Base-by-base conservation (phyloP, 768 basidiomycete species). In the Cystoderma amianthinum region DNA sequence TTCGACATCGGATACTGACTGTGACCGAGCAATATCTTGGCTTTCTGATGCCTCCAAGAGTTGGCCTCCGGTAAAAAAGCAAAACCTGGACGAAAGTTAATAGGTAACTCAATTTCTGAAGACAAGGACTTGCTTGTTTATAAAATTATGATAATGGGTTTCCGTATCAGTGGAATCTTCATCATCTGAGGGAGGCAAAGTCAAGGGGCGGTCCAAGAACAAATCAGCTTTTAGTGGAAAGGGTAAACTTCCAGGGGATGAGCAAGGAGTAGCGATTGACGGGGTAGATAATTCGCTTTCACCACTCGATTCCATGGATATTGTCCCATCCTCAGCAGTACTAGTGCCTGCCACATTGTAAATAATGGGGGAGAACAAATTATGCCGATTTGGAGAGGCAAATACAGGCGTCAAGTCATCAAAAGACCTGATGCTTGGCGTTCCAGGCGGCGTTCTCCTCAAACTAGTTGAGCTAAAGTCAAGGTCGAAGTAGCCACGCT, bases 61-160 rank as follows among this genome's bases (percentile, higher is more conserved):
- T 5, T 49, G 53, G 23, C 68, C 50, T 1, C 86, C 86, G 2
- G 86, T 88, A 60, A 76, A 89, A 62, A 88, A 89, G 64, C 86
- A 89, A 59, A 83, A 88, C 50, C 86, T 89, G 39, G n/a, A n/a
- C n/a, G n/a, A n/a, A n/a, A n/a, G n/a, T n/a, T n/a, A n/a, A n/a
- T n/a, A n/a, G n/a, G n/a, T n/a, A n/a, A n/a, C n/a, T n/a, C n/a
- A 28, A 28, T 28, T 7, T 7, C 25, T 28, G 25, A n/a, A 28
- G 7, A 28, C n/a, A 28, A n/a, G 25, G 25, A 28, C 25, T 28
- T 50, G 85, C 85, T 68, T 78, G 59, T 76, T 75, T 44, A 88
- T 55, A 45, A 88, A 78, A 44, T 75, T 70, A 45, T 65, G 68
- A 53, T 86, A 85, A 46, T 68, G 67, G 17, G 68, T 63, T 16